These are phyloP conservation scores for Cercospora canescens DNA, from an alignment of 2,329 filamentous ascomycete genomes.

Conservation along the genomic window DNA sequence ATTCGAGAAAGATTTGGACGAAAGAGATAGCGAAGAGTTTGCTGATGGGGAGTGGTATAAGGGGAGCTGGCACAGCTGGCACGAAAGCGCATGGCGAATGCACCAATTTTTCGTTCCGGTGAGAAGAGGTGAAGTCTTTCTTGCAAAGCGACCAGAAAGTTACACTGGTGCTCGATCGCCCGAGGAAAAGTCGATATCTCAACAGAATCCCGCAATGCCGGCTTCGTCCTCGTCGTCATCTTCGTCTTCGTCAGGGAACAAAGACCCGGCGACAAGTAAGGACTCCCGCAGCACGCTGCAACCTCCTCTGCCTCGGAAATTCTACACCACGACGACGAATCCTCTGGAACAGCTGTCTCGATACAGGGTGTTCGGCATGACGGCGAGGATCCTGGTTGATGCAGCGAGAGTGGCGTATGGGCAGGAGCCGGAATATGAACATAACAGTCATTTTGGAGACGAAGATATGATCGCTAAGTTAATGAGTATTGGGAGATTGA, in stretches of 20 bases:
- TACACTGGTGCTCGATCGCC: conserved; percentile 24
- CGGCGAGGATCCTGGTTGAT: conserved; percentile 85
- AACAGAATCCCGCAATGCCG: conserved; percentile 1
- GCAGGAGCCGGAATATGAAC: conserved; percentile 81
- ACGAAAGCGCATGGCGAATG: conserved; percentile 76
- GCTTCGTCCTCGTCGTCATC: background rate
- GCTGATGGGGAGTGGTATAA: conserved; percentile 73
- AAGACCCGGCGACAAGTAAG: conserved; percentile 15
- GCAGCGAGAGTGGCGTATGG: conserved; percentile 81
- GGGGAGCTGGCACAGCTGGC: conserved; percentile 78
- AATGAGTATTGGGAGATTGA: conserved; percentile 57
- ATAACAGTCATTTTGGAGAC: conserved; percentile 64
- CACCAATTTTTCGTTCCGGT: conserved; percentile 92
- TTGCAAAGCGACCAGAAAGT: conserved; percentile 28
- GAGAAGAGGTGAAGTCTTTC: conserved; percentile 63
- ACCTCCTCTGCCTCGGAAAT: conserved; percentile 31
- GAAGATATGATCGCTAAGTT: conserved; percentile 64
- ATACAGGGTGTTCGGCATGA: conserved; percentile 95
- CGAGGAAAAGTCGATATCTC: conserved; percentile 9
- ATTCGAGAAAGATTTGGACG: conserved; percentile 56
- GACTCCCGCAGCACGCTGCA: conserved; percentile 23
- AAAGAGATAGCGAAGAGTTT: conserved; percentile 29
- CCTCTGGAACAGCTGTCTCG: conserved; percentile 34
- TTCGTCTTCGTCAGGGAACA: background rate
- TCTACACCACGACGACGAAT: conserved; percentile 28